phyloP scores from a whole-genome alignment of 2,329 filamentous ascomycete species.

The Botrytis squamosa region DNA sequence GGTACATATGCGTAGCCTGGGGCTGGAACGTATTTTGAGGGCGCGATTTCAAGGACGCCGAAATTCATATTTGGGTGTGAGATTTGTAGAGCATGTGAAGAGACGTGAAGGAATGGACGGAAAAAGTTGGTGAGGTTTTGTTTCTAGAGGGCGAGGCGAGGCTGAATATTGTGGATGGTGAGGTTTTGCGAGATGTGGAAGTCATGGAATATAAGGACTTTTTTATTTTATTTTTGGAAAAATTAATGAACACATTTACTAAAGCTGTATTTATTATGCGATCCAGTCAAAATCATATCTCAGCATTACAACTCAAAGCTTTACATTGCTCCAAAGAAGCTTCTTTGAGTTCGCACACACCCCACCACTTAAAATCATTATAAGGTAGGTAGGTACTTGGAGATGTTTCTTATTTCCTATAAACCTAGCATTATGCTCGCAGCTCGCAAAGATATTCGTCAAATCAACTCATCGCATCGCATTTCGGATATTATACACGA shows the following conservation, averaged over 20 bases:
- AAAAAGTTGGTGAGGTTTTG: not conserved
- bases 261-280: not conserved
- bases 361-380: not conserved
- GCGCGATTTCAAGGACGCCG: constrained; percentile 80
- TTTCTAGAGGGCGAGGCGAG: not conserved
- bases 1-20: constrained; percentile 94
- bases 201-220: not conserved
- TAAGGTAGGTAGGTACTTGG: not conserved
- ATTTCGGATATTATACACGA: constrained; percentile 18
- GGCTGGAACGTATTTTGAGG: constrained; percentile 64
- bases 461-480: constrained; percentile 7
- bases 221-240: not conserved
- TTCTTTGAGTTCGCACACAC: not conserved
- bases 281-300: not conserved
- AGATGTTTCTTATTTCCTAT: constrained; percentile 13
- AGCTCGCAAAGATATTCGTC: constrained; percentile 3
- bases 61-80: constrained; percentile 57
- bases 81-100: not conserved
- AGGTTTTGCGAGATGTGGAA: not conserved
- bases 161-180: not conserved
- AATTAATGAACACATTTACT: not conserved
- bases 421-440: not conserved
- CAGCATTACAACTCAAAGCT: not conserved
- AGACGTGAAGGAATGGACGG: no score
- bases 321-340: not conserved